phyloP scores from a whole-genome alignment of 805 yeast genomes.

The Lachancea fermentati region DNA sequence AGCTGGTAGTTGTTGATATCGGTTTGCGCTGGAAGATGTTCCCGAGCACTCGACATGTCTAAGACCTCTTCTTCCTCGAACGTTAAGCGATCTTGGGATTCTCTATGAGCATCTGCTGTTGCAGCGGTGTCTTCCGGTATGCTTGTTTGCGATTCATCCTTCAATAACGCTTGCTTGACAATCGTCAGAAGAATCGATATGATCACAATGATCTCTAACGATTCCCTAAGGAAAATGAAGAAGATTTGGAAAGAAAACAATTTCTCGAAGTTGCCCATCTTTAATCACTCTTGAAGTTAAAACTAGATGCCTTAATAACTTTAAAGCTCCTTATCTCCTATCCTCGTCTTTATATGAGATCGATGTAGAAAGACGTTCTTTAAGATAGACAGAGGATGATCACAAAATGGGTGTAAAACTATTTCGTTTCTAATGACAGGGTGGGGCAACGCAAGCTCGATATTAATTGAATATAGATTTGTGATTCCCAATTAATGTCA shows the following conservation, averaged over 20 bases:
- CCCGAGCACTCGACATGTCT: constrained; percentile 11
- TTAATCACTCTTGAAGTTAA: too few relatives aligned
- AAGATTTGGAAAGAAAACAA: constrained; percentile 68
- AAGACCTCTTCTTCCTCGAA: constrained; percentile 29
- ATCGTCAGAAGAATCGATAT: constrained; percentile 69
- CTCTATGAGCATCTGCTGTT: neutral
- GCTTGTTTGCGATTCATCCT: constrained; percentile 29
- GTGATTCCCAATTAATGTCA: constrained; percentile 57
- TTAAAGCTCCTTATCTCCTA: too few relatives aligned
- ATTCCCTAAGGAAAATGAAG: constrained; percentile 67
- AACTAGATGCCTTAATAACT: too few relatives aligned
- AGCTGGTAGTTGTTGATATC: constrained; percentile 28
- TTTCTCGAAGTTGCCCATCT: constrained; percentile 35
- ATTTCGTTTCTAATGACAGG: too few relatives aligned
- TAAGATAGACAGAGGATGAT: neutral
- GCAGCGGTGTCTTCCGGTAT: neutral
- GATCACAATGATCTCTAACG: constrained; percentile 70
- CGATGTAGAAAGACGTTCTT: neutral
- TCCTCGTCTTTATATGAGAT: neutral
- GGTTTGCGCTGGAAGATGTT: constrained; percentile 13
- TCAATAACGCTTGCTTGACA: constrained; percentile 51
- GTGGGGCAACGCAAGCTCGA: too few relatives aligned
- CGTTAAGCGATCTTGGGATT: neutral
- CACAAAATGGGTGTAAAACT: too few relatives aligned
- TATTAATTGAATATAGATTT: constrained; percentile 1